Base-by-base conservation (phyloP, 371 early-diverging fungal species). In the Mucor ambiguus region DNA sequence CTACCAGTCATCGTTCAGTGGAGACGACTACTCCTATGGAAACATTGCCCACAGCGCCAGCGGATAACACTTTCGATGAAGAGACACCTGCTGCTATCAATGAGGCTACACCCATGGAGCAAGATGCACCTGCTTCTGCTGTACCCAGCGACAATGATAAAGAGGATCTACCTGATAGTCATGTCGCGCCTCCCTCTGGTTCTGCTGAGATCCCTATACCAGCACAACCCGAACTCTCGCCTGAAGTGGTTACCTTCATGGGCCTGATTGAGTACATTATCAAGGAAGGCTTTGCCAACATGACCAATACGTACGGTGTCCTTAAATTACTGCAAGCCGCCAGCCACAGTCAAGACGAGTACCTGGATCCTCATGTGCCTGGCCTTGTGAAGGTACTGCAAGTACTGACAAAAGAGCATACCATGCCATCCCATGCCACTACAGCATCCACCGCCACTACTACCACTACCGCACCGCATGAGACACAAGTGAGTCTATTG, bases 301-400 rank as follows among this genome's bases (percentile, higher is more conserved):
- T 84, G 74, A 87, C 85, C 18, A 92, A 91, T 64, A 79, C 89
- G n/a, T 87, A 83, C 70, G 82, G 90, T 2, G 87, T 88, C 7
- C 76, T 95, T 33, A 87, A 89, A 22, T 72, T 95, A 28, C 80
- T 96, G 58, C 86, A 91, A 56, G 92, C 94, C 7, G 83, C 89
- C 0, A 85, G 89, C 67, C 85, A 85, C 56, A 79, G 85, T 35
- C 85, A 86, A 1, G 87, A 87, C 63, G 93, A 91, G 52, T 83
- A 84, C 18, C 73, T 93, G 54, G 91, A 93, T 77, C 80, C 72
- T 49, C 87, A 87, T 64, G 83, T 95, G 4, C 86, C 92, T 22
- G 90, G 89, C 26, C 72, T 98, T 49, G 87, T 94, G 74, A 93
- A 93, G 69, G 76, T 95, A 18, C 80, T 97, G 2, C 90, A 91